Evolutionary conservation across 371 early-diverging fungal genomes (phyloP).

Genomic region (Mortierella polycephala): DNA sequence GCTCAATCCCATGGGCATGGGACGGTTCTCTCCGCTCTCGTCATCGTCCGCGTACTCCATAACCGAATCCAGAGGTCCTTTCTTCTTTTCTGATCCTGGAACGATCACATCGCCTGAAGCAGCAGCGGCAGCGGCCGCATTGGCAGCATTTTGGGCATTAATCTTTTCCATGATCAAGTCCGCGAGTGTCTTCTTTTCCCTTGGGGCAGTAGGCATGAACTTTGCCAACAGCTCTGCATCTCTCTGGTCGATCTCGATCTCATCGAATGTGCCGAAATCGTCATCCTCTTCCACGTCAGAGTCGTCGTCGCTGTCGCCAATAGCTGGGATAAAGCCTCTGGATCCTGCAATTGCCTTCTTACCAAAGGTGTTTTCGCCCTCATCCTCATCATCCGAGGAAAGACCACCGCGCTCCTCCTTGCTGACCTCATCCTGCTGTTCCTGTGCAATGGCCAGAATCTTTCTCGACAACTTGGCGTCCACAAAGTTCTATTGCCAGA

Average conservation of each 20-base stretch:
- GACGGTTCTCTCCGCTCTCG: conserved; percentile 52
- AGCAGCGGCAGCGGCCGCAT: conserved; percentile 41
- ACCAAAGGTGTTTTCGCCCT: conserved; percentile 46
- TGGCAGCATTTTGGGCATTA: conserved; percentile 72
- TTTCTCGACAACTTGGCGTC: conserved; percentile 91
- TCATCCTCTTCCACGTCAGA: conserved; percentile 66
- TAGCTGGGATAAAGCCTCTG: conserved; percentile 35
- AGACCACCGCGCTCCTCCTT: conserved; percentile 53
- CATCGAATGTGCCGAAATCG: conserved; percentile 55
- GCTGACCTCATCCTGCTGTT: conserved; percentile 93
- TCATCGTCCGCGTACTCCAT: conserved; percentile 54
- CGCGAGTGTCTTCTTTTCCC: conserved; percentile 86
- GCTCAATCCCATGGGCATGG: conserved; percentile 71
- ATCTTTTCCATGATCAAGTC: conserved; percentile 96
- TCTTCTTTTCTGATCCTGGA: conserved; percentile 37
- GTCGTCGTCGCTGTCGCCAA: conserved; percentile 56
- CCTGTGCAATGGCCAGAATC: conserved; percentile 87
- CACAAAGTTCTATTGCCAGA: conserved; percentile 71
- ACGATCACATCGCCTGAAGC: conserved; percentile 43
- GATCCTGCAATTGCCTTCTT: conserved; percentile 23
- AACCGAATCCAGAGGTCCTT: conserved; percentile 30
- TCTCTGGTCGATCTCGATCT: conserved; percentile 76
- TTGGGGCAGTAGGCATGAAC: conserved; percentile 88
- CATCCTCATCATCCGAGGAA: conserved; percentile 55
- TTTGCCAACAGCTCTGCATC: conserved; percentile 85